Base-by-base conservation (phyloP, 2,329 filamentous ascomycete species). In the Plenodomus biglobosus region DNA sequence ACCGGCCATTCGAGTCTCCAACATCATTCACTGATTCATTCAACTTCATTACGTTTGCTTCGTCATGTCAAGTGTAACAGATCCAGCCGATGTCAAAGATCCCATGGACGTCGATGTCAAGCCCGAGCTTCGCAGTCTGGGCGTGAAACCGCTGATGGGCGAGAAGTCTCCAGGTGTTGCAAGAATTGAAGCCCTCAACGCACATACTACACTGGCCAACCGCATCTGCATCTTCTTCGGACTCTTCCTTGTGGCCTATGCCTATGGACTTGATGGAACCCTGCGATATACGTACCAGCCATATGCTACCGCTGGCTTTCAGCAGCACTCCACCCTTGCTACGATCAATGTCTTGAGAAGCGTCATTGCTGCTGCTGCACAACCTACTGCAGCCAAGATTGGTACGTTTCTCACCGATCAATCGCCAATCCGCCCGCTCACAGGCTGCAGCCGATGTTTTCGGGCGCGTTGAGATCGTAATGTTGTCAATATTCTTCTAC, bases 231-330 rank as follows among this genome's bases (percentile, higher is more conserved):
- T 87, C 64, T 86, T 86, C 68, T 60, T 80, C 8, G 76, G 82
- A 19, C 74, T 86, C 53, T 86, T 87, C 64, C 65, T 87, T 24
- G 72, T 86, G 44, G 80, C 83, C 10, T 87, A 85, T 64, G 81
- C 78, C 27, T 87, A 86, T 63, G 80, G 81, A 1, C 74, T 86
- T 18, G 56, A 61, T 18, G 52, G 80, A 19, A 80, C 75, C 1
- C 73, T 85, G 37, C 77, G 83, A 13, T 78, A 76, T 22, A 38
- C 48, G 0, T 61, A 56, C 5, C 53, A 81, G 72, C 76, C 82
- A 0, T 74, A 76, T 55, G 83, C 83, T 0, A 83, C 81, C 0
- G 74, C 76, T 0, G 73, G 68, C 24, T 83, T 80, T 55, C 64
- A 66, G 3, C 51, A 75, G 5, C 82, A 86, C 61, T 83, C 80